phyloP scores from a whole-genome alignment of 805 yeast species.

The Sugiyamaella smithiae region DNA sequence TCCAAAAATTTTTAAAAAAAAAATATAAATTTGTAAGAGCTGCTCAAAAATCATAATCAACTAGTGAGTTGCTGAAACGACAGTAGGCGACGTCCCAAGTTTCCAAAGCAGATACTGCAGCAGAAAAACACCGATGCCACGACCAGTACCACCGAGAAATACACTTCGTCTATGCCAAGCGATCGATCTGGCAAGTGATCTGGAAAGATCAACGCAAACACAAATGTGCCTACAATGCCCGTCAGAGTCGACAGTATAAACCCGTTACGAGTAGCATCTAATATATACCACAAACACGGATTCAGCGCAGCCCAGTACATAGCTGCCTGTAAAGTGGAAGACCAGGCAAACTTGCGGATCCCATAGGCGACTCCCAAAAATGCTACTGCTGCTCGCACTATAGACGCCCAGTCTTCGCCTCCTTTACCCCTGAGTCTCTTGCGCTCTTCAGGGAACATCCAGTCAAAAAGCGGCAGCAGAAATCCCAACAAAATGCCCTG shows the following conservation, averaged over 20 bases:
- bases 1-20: too few relatives aligned
- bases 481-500: conserved; percentile 31
- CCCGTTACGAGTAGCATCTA: conserved; percentile 39
- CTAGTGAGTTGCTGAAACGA: conserved; percentile 13
- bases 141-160: conserved; percentile 30
- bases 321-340: conserved; percentile 36
- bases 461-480: conserved; percentile 30
- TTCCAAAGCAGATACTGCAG: conserved; percentile 38
- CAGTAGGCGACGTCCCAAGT: conserved; percentile 37
- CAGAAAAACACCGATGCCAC: conserved; percentile 34
- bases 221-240: conserved; percentile 32
- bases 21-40: too few relatives aligned
- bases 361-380: conserved; percentile 40
- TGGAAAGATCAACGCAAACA: conserved; percentile 28
- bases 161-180: conserved; percentile 24
- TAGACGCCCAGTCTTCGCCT: conserved; percentile 34
- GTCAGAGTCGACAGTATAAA: conserved; percentile 33
- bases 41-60: too few relatives aligned
- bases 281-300: conserved; percentile 40
- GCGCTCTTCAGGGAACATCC: conserved; percentile 22
- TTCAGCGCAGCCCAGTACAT: conserved; percentile 37
- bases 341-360: conserved; percentile 37
- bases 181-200: conserved; percentile 20
- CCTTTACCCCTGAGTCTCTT: conserved; percentile 21
- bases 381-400: conserved; percentile 39